Conservation (phyloP, 768 basidiomycete genomes). For the Termitomyces sp. region DNA sequence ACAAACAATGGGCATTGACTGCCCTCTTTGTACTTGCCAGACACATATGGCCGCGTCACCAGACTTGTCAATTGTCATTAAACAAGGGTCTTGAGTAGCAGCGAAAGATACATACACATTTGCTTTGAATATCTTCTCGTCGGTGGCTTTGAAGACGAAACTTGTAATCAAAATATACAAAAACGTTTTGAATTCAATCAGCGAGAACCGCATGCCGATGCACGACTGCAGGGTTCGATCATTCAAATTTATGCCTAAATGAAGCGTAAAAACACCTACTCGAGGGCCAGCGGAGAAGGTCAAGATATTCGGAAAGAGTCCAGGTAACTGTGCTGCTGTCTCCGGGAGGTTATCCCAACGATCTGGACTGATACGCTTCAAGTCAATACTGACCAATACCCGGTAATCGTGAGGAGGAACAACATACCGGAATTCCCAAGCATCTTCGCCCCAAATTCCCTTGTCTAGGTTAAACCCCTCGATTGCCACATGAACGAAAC, state of each 20-base stretch:
- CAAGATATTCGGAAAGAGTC: conserved; percentile 64
- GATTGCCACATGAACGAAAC: conserved; percentile 71
- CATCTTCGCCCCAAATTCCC: conserved; percentile 74
- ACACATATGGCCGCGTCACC: conserved; percentile 59
- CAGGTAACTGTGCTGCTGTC: conserved; percentile 59
- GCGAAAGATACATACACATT: conserved; percentile 49
- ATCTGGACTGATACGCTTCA: conserved; percentile 51
- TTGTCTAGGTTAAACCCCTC: conserved; percentile 80
- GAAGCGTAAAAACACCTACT: conserved; percentile 37
- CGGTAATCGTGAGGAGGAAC: not conserved
- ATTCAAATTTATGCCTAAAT: conserved; percentile 1
- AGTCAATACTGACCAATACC: not conserved
- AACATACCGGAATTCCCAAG: conserved; percentile 74
- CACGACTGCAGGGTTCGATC: conserved; percentile 52
- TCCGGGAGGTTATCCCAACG: conserved; percentile 78
- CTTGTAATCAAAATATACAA: conserved; percentile 63
- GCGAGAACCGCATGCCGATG: conserved; percentile 76
- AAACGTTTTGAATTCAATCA: conserved; percentile 81
- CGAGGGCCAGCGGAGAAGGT: conserved; percentile 81
- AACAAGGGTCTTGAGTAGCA: not conserved
- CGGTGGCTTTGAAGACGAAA: conserved; percentile 55
- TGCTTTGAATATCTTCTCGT: conserved; percentile 47
- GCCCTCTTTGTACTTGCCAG: conserved; percentile 48
- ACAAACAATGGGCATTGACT: conserved; percentile 60
- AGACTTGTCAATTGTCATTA: conserved; percentile 34